phyloP scores from a whole-genome alignment of 257 asterid genomes.

The Scutellaria galericulata region DNA sequence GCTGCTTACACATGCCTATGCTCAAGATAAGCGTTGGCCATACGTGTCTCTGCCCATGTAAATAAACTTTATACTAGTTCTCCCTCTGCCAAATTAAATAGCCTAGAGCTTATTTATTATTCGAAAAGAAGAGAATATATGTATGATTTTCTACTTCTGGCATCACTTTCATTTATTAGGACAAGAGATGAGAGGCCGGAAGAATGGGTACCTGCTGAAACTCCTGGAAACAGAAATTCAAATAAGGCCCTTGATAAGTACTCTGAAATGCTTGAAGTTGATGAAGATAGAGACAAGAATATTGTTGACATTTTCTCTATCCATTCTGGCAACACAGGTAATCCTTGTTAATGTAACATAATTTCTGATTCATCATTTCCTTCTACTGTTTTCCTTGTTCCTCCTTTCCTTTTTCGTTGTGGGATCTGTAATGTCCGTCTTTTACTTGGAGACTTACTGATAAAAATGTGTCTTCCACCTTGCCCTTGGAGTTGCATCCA shows the following conservation, averaged over 20 bases:
- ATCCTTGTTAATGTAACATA: background rate
- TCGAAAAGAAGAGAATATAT: conserved; percentile 6
- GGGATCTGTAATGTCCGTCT: background rate
- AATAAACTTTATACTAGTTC: conserved; percentile 19
- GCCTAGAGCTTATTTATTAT: background rate
- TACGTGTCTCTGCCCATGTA: conserved; percentile 92
- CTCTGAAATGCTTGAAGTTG: conserved; percentile 46
- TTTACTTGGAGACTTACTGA: conserved; percentile 7
- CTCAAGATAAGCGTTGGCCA: conserved; percentile 95
- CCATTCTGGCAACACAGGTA: conserved; percentile 56
- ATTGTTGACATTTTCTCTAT: conserved; percentile 69
- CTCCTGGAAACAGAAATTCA: conserved; percentile 38
- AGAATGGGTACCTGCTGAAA: conserved; percentile 90
- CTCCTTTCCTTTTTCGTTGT: background rate
- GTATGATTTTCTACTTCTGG: conserved; percentile 8
- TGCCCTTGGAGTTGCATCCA: conserved; percentile 9
- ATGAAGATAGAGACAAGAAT: conserved; percentile 41
- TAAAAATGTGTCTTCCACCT: conserved; percentile 4
- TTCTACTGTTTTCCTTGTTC: background rate
- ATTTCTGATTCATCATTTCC: background rate
- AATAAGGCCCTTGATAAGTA: conserved; percentile 35
- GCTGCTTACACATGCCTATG: conserved; percentile 90
- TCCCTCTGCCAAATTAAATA: background rate
- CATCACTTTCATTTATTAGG: conserved; percentile 46
- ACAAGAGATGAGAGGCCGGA: conserved; percentile 81